Base-by-base conservation (phyloP, 2,329 filamentous ascomycete genomes). In the Fusarium sp. region DNA sequence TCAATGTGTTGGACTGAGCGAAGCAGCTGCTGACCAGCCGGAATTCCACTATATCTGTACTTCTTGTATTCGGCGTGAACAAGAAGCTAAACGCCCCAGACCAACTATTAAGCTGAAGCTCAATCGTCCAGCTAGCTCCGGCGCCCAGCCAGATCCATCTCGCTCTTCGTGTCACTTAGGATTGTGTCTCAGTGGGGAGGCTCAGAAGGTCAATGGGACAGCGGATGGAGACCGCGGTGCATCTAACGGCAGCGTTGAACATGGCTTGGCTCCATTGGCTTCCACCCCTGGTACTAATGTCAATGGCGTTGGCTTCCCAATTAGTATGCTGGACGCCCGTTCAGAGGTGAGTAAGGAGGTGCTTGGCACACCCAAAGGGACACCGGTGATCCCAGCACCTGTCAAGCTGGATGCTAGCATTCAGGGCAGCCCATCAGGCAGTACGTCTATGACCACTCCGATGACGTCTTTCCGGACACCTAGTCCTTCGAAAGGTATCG, bases 41-140 rank as follows among this genome's bases (percentile, higher is more conserved):
- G 93, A 97, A 73, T 98, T 98, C 77, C 91, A 93, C 68, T 97
- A 97, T 78, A 82, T 97, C 72, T 98, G 95, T 83, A 84, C 84
- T 38, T 90, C 92, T 52, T 99, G 96, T 84, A 90, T 89, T 75
- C 90, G 87, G 20, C 91, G 90, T 65, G 89, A 90, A 70, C 86
- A 92, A 90, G 73, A 83, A 77, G 89, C 89, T 42, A 92, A 92
- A 50, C 90, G 81, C n/a, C 79, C 82, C 14, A 80, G 79, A 42
- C 83, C 84, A 22, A 80, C 83, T 14, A 88, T 90, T 76, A 89
- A 88, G 76, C 78, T 90, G 64, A 90, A 88, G 77, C 77, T 88
- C 47, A 74, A 73, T 38, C 73, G 72, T 27, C 71, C 76, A 60
- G 50, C 62, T 41, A 68, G 55, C 38, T 60, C 72, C 33, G 57